A percentile compares a stretch with the other conserved stretches of the same genome.
Evolutionary conservation across 352 stramenopile genomes (phyloP).

Genomic region (Globisporangium canariense): DNA sequence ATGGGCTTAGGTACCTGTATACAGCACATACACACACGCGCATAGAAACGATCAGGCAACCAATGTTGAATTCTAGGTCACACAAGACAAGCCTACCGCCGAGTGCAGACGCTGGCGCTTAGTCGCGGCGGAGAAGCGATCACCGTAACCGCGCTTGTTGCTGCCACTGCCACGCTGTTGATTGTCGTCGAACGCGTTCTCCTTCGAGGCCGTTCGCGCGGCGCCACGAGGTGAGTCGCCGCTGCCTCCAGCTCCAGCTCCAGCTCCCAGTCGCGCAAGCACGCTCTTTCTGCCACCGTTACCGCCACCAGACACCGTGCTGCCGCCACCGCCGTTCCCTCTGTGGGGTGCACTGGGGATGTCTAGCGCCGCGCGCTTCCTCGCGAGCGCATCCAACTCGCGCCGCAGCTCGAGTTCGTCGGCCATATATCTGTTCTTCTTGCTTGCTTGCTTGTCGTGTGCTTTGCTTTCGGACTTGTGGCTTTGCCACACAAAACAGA

Average conservation of each 20-base stretch:
- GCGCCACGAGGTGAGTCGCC: slow-evolving; percentile 24
- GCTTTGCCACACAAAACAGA: too few relatives aligned
- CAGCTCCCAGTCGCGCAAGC: slow-evolving; percentile 26
- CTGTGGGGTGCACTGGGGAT: slow-evolving; percentile 4
- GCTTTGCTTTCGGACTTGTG: slow-evolving; percentile 7
- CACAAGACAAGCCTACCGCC: slow-evolving; percentile 14
- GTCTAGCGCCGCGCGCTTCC: slow-evolving; percentile 49
- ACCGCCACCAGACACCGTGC: background rate
- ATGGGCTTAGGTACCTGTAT: slow-evolving; percentile 18
- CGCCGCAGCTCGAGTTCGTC: slow-evolving; percentile 52
- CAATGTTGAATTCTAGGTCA: background rate
- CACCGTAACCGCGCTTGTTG: slow-evolving; percentile 30
- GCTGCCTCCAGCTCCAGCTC: slow-evolving; percentile 2
- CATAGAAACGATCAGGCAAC: too few relatives aligned
- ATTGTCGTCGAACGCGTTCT: slow-evolving; percentile 2
- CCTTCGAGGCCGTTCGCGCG: background rate
- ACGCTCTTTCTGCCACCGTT: slow-evolving; percentile 10
- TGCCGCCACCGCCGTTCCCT: background rate
- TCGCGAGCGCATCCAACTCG: slow-evolving; percentile 48
- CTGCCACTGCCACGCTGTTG: background rate
- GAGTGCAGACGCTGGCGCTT: slow-evolving; percentile 51
- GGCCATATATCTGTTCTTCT: slow-evolving; percentile 23
- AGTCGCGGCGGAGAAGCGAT: slow-evolving; percentile 7
- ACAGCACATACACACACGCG: too few relatives aligned
- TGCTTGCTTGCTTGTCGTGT: slow-evolving; percentile 10